Base-by-base conservation (phyloP, 177 flowering plant species). In the Vitis hybrid region DNA sequence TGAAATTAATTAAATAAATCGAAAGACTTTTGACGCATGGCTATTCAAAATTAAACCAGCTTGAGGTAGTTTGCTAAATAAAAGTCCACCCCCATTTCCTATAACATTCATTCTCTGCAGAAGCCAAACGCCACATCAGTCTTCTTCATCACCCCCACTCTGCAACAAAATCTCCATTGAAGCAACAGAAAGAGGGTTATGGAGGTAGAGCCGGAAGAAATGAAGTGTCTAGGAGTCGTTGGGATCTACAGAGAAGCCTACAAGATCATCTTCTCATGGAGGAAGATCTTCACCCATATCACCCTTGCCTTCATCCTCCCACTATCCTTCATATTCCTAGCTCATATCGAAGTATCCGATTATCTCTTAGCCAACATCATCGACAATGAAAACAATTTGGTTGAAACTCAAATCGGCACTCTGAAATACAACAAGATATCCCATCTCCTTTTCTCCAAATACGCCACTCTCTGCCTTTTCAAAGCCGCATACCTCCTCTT, bases 121-220 rank as follows among this genome's bases (percentile, higher is more conserved):
- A 7, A 12, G 15, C 18, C 26, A 23, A 23, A 23, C 26, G 26
- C 26, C 26, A 23, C 26, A 34, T 34, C 13, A n/a, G 4, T 14
- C 21, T 12, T 6, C 48, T 7, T n/a, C 19, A 7, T 5, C 9
- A 13, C 50, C 3, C 50, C 2, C 15, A 48, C 2, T 45, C 39
- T 26, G 17, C 7, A 13, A n/a, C 15, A 32, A 15, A 61, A 61
- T 2, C 8, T 34, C 19, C 64, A 61, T 61, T 61, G 32, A 32
- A 32, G 57, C 26, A 51, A 51, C 52, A 39, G 32, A 34, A 34
- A 34, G 45, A 45, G 1, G 11, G 57, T 1, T 21, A 89, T 89
- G 94, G 88, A 88, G 50, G 77, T 66, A 64, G 91, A 84, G 11
- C 91, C 80, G 75, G 94, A 88, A 74, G 90, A 89, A 58, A 76